phyloP scores from a whole-genome alignment of 2,329 filamentous ascomycete genomes.

The Stachybotrys chlorohalonatus region DNA sequence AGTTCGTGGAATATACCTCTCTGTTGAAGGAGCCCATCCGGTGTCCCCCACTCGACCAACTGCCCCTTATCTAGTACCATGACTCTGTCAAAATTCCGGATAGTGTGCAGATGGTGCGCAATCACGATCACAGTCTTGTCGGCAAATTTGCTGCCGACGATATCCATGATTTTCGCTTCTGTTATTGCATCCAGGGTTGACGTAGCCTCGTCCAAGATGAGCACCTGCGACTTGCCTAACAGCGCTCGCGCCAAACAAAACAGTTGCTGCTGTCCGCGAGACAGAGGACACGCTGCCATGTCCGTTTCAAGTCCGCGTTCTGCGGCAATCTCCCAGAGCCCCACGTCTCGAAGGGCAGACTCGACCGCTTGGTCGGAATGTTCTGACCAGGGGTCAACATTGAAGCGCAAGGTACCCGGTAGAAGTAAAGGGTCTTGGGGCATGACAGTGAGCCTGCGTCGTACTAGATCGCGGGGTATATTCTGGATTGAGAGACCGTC shows the following conservation, averaged over 20 bases:
- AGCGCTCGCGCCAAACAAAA: conserved; percentile 12
- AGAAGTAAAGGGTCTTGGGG: conserved; percentile 43
- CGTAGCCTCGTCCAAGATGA: conserved; percentile 30
- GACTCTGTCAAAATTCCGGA: conserved; percentile 38
- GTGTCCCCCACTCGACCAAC: conserved; percentile 2
- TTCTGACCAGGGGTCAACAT: conserved; percentile 24
- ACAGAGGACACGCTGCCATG: conserved; percentile 6
- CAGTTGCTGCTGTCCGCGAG: conserved; percentile 12
- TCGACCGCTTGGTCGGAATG: conserved; percentile 7
- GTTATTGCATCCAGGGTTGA: conserved; percentile 27
- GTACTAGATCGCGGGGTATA: conserved; percentile 29
- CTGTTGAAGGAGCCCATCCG: background rate
- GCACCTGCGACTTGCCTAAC: conserved; percentile 19
- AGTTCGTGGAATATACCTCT: background rate
- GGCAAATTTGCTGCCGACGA: conserved; percentile 23
- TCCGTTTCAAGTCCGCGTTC: conserved; percentile 8
- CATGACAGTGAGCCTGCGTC: conserved; percentile 34
- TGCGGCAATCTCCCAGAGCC: conserved; percentile 7
- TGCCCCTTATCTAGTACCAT: conserved; percentile 37
- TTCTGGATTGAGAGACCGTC: conserved; percentile 27
- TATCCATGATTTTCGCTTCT: conserved; percentile 24
- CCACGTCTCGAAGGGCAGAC: conserved; percentile 5
- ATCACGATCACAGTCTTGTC: conserved; percentile 41
- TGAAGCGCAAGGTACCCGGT: conserved; percentile 25
- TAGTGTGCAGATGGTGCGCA: conserved; percentile 32